phyloP scores from a whole-genome alignment of 2,329 filamentous ascomycete species.

The Exophiala sp. region DNA sequence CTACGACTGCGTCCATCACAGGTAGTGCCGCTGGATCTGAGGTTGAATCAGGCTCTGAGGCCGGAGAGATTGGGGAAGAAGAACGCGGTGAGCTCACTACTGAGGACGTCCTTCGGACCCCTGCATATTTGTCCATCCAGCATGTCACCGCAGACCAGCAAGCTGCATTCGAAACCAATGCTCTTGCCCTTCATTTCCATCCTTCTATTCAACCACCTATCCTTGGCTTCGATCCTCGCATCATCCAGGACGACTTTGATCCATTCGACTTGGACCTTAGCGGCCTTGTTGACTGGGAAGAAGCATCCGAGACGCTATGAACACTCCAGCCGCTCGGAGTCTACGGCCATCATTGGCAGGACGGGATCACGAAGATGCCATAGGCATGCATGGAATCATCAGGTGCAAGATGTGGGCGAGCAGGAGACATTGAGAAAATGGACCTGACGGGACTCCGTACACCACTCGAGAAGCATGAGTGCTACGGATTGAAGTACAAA shows the following conservation, averaged over 20 bases:
- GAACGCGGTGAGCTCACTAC: background rate
- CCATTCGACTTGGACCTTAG: constrained; percentile 28
- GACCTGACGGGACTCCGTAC: no score
- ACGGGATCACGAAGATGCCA: no score
- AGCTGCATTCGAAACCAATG: constrained; percentile 20
- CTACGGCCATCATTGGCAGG: no score
- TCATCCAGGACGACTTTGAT: constrained; percentile 30
- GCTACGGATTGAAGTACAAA: no score
- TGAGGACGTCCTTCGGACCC: constrained; percentile 10
- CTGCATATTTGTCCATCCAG: constrained; percentile 21
- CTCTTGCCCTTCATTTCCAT: constrained; percentile 29
- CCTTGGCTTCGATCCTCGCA: constrained; percentile 29
- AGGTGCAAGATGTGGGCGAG: no score
- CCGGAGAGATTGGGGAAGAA: background rate
- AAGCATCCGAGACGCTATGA: background rate
- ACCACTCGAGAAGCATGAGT: no score
- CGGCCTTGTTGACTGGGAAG: constrained; percentile 31
- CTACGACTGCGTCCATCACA: background rate
- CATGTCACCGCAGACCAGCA: constrained; percentile 25
- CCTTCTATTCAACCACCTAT: constrained; percentile 21
- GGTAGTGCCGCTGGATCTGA: background rate
- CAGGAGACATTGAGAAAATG: no score
- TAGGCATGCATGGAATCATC: no score
- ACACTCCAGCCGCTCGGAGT: no score
- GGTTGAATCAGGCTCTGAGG: background rate